A percentile compares a stretch with the other conserved stretches of the same genome.
Evolutionary conservation across 176 grass and related monocot species (phyloP).

Genomic region (Oryza officinalis): DNA sequence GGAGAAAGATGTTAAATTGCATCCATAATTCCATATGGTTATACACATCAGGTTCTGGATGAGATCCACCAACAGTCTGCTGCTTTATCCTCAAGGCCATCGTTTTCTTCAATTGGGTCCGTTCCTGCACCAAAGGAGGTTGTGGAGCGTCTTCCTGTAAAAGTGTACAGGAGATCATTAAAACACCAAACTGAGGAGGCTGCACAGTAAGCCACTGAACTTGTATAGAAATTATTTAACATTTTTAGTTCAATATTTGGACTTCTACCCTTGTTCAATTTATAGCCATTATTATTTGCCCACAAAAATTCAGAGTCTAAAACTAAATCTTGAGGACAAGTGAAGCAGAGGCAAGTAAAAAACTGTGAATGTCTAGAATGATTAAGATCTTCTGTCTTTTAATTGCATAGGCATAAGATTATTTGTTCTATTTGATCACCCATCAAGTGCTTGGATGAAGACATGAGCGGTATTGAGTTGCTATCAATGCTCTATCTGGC

Average conservation of each 20-base stretch:
- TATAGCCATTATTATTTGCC: slow-evolving; percentile 11
- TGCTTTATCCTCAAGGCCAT: slow-evolving; percentile 77
- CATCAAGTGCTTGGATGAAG: slow-evolving; percentile 1
- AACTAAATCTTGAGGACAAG: slow-evolving; percentile 3
- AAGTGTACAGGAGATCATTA: slow-evolving; percentile 67
- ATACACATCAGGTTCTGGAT: slow-evolving; percentile 79
- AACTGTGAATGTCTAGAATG: not conserved
- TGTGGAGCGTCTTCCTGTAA: slow-evolving; percentile 83
- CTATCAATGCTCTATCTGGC: not conserved
- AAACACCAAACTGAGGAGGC: slow-evolving; percentile 66
- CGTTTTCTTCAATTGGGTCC: slow-evolving; percentile 89
- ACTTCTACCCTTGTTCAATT: not conserved
- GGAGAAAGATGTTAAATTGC: slow-evolving; percentile 21
- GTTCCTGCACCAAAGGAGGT: slow-evolving; percentile 89
- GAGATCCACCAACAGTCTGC: slow-evolving; percentile 98
- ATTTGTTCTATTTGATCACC: slow-evolving; percentile 1
- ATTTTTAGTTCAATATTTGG: not conserved
- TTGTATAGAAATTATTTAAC: not conserved
- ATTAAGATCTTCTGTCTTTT: not conserved
- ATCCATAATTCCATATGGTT: slow-evolving; percentile 7
- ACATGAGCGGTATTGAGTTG: not conserved
- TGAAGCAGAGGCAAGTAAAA: not conserved
- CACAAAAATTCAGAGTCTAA: not conserved
- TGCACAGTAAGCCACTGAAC: slow-evolving; percentile 63
- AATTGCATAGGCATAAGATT: slow-evolving; percentile 1